Evolutionary conservation across 23 red algal genomes (phyloP).

Genomic region (Gracilaria caudata): DNA sequence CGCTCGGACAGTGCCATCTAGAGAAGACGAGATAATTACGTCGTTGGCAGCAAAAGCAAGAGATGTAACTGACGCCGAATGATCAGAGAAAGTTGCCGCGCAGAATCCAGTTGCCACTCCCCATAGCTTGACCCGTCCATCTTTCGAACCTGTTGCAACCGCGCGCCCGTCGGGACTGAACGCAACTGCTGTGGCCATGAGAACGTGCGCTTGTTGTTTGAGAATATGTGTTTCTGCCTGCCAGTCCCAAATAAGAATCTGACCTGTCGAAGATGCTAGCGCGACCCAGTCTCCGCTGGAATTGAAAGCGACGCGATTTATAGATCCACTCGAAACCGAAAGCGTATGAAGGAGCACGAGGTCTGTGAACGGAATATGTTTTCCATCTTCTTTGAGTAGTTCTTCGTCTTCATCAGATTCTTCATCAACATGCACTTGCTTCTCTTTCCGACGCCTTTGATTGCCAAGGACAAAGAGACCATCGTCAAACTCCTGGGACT

Average conservation of each 20-base stretch:
- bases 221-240: constrained; percentile 92
- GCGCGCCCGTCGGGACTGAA: constrained; percentile 88
- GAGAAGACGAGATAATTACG: constrained; percentile 83
- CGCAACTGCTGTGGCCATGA: constrained; percentile 67
- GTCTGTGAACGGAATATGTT: constrained; percentile 54
- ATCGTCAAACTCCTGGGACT: constrained; percentile 67
- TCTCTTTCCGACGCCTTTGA: neutral
- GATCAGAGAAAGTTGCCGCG: constrained; percentile 82
- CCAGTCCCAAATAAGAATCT: constrained; percentile 98
- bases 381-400: neutral
- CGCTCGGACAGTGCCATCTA: constrained; percentile 94
- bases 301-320: constrained; percentile 63
- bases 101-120: constrained; percentile 81
- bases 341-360: constrained; percentile 69
- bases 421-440: neutral
- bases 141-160: constrained; percentile 83
- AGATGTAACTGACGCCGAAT: constrained; percentile 71
- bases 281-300: constrained; percentile 91
- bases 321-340: constrained; percentile 62
- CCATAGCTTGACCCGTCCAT: constrained; percentile 97
- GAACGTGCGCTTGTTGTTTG: constrained; percentile 92
- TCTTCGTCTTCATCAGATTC: constrained; percentile 19
- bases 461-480: constrained; percentile 60
- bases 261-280: constrained; percentile 65
- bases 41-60: constrained; percentile 85